Percentiles rank a stretch among this genome's conserved stretches.
phyloP scores from a whole-genome alignment of 2,329 filamentous ascomycete species.

The Beauveria brongniartii region DNA sequence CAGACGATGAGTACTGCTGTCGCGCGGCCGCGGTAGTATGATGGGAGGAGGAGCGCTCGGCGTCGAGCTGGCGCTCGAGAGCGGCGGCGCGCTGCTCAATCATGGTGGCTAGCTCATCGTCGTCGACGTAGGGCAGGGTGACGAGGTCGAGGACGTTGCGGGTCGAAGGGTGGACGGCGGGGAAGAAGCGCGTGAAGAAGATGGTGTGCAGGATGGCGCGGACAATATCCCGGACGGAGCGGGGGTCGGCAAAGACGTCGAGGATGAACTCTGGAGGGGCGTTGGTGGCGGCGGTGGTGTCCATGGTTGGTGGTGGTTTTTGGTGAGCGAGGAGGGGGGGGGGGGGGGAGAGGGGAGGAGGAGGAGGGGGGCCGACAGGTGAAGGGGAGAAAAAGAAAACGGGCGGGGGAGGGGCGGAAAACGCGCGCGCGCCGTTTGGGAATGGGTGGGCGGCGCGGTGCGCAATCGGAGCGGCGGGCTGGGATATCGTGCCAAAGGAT shows the following conservation, averaged over 20 bases:
- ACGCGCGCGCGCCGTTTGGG: background rate
- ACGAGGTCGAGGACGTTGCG: slow-evolving; percentile 79
- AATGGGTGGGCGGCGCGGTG: background rate
- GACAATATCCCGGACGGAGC: slow-evolving; percentile 83
- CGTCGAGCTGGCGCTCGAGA: slow-evolving; percentile 68
- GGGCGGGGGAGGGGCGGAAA: background rate
- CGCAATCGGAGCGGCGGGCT: background rate
- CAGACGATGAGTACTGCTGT: slow-evolving; percentile 12
- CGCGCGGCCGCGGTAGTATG: slow-evolving; percentile 17
- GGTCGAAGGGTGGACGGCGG: slow-evolving; percentile 70
- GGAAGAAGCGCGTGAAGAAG: slow-evolving; percentile 98
- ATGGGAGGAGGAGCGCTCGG: slow-evolving; percentile 38
- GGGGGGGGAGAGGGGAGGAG: background rate
- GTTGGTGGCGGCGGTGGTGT: slow-evolving; percentile 19
- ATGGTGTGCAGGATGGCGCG: slow-evolving; percentile 94
- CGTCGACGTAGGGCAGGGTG: slow-evolving; percentile 80
- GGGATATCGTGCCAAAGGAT: too few species aligned
- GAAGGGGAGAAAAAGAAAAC: background rate
- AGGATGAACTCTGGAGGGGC: slow-evolving; percentile 78
- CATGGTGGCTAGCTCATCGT: slow-evolving; percentile 84
- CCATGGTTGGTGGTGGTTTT: slow-evolving; percentile 28
- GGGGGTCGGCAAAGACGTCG: slow-evolving; percentile 86
- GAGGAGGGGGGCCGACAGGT: background rate
- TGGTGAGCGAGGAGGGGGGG: background rate
- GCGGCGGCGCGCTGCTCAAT: slow-evolving; percentile 81